These are phyloP conservation scores for Geranium brycei DNA, from an alignment of 345 rosid species.

Conservation along the genomic window DNA sequence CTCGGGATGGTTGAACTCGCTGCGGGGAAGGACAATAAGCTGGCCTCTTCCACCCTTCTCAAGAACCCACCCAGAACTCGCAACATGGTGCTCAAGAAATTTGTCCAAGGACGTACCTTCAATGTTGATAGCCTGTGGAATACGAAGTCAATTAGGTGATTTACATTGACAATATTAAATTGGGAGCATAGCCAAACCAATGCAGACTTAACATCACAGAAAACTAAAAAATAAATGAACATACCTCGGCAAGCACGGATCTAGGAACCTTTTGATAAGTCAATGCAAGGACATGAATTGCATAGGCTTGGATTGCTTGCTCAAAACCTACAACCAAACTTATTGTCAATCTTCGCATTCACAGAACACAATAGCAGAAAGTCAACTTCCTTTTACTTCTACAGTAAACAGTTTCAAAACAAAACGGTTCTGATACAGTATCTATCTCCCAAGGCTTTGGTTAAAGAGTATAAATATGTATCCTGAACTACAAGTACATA, in stretches of 20 bases:
- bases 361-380: background rate
- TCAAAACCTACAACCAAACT: slow-evolving; percentile 63
- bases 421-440: too few relatives aligned
- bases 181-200: background rate
- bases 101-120: slow-evolving; percentile 80
- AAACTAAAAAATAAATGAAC: slow-evolving; percentile 1
- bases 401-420: background rate
- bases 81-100: slow-evolving; percentile 63
- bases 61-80: slow-evolving; percentile 57
- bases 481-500: background rate
- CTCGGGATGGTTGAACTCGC: slow-evolving; percentile 77
- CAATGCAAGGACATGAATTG: slow-evolving; percentile 75
- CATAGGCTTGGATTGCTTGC: slow-evolving; percentile 80
- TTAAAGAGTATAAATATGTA: too few relatives aligned
- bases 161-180: background rate
- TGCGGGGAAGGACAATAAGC: slow-evolving; percentile 43
- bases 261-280: slow-evolving; percentile 87
- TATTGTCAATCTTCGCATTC: slow-evolving; percentile 12
- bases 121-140: slow-evolving; percentile 59
- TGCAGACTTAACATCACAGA: background rate
- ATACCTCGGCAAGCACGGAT: slow-evolving; percentile 88
- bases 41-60: slow-evolving; percentile 60
- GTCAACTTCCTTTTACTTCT: background rate
- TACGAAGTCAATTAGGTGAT: background rate
- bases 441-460: too few relatives aligned